Evolutionary conservation across 805 yeast species (phyloP), one percentile per base, ranked within the genome.

Genomic region (Torulaspora indica): DNA sequence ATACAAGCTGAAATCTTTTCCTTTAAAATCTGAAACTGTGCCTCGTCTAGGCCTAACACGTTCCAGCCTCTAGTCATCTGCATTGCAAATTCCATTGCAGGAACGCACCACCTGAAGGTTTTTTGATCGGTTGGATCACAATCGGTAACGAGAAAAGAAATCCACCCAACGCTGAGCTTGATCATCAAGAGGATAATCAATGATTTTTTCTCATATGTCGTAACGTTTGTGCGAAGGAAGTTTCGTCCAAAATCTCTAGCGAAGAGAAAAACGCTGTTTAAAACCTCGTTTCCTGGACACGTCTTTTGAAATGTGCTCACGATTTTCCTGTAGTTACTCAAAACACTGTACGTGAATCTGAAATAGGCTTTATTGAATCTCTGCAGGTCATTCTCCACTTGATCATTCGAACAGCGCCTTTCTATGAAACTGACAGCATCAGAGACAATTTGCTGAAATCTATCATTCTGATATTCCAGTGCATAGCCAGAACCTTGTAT

Each of bases 51-150:
- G 0, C 90, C 84, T 41, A 91, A 68, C 32, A 93, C 89, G 58
- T 91, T 90, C 60, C 85, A 85, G 1, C 96, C 96, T 40, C 83
- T 75, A 0, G 96, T 89, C 78, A 91, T 82, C 53, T 84, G 88
- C 95, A 89, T 88, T 0, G 96, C 95, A 72, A 88, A 91, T 59
- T 93, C 98, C 54, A 93, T 73, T 0, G 98, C 98, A 10, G 86
- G 74, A 18, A 93, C 98, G 64, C 96, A 88, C 96, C 97, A 93
- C 55, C 95, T 73, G 60, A 93, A 93, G 0, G 98, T 91, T 55
- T 81, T 85, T 43, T 84, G 77, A 53, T 91, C 97, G 0, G 95
- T 83, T 1, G 97, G 96, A 12, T 81, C 81, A 68, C 98, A 93
- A 58, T 91, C 97, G 63, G 93, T 96, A 48, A 91, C 88, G 22